These are phyloP conservation scores for Pseudocercospora macadamiae DNA, from an alignment of 2,329 filamentous ascomycete genomes.

Conservation along the genomic window DNA sequence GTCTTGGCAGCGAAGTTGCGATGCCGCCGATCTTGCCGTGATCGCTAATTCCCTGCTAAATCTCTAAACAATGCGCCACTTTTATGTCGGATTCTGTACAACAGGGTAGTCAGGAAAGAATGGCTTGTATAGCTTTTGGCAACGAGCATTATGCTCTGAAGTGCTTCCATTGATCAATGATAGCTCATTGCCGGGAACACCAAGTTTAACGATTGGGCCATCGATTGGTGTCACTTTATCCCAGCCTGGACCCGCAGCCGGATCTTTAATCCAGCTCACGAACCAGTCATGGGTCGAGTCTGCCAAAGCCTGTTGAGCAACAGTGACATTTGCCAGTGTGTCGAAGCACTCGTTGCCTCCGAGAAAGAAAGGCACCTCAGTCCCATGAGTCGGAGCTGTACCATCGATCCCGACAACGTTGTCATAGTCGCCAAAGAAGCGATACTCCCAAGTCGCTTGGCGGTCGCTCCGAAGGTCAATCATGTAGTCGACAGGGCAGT, in stretches of 20 bases:
- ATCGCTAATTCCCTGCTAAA: background rate
- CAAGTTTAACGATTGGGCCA: conserved; percentile 6
- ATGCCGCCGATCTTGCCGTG: background rate
- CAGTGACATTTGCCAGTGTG: conserved; percentile 3
- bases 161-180: background rate
- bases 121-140: conserved; percentile 1
- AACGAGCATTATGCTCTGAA: conserved; percentile 6
- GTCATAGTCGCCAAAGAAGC: conserved; percentile 46
- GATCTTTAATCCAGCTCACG: conserved; percentile 11
- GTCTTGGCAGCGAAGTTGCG: background rate
- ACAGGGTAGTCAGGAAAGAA: conserved; percentile 3
- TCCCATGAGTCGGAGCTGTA: conserved; percentile 7
- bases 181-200: background rate
- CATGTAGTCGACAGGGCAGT: conserved; percentile 10
- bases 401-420: conserved; percentile 21
- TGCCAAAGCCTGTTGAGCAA: conserved; percentile 6
- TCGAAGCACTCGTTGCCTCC: conserved; percentile 12
- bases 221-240: background rate
- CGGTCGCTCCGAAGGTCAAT: conserved; percentile 4
- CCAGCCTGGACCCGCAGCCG: conserved; percentile 10
- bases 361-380: conserved; percentile 11
- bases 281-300: conserved; percentile 12
- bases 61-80: background rate
- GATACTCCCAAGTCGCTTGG: conserved; percentile 29
- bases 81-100: background rate